Conservation (phyloP, 176 grass and related monocot species). For the Bromus sterilis region DNA sequence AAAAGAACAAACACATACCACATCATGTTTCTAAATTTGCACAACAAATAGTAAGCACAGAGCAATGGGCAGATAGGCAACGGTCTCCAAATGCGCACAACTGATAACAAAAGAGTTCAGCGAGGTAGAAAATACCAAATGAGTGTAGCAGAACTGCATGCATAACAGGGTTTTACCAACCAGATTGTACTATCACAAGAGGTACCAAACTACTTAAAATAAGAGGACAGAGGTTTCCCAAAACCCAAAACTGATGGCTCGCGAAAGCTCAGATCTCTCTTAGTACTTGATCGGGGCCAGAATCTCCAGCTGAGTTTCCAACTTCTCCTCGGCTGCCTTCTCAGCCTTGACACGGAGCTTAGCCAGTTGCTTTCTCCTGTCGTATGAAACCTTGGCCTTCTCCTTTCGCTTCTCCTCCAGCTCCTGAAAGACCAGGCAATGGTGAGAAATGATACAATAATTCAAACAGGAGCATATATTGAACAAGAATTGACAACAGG, state of each 20-base stretch:
- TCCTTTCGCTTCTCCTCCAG: constrained; percentile 89
- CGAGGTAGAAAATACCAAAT: constrained; percentile 22
- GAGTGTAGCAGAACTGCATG: neutral
- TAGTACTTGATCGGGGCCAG: constrained; percentile 80
- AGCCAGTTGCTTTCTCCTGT: constrained; percentile 77
- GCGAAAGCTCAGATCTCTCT: constrained; percentile 11
- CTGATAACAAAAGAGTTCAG: constrained; percentile 31
- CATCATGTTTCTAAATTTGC: no score
- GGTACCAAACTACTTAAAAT: no score
- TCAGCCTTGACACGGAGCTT: constrained; percentile 80
- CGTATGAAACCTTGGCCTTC: constrained; percentile 60
- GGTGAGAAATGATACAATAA: neutral
- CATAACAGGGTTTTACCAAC: constrained; percentile 20
- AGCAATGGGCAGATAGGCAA: neutral
- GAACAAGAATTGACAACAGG: neutral
- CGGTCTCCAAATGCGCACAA: neutral
- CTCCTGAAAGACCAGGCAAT: constrained; percentile 17
- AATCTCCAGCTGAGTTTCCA: constrained; percentile 70
- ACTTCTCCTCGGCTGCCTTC: constrained; percentile 58
- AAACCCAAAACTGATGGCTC: constrained; percentile 47
- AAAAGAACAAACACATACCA: no score
- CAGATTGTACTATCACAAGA: constrained; percentile 32
- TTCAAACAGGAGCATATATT: neutral
- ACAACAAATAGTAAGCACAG: no score
- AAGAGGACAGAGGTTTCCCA: constrained; percentile 6